Percentiles rank a stretch among this genome's conserved stretches.
phyloP scores from a whole-genome alignment of 495 filamentous ascomycete genomes.

The Paragyromitra xinjiangensis region DNA sequence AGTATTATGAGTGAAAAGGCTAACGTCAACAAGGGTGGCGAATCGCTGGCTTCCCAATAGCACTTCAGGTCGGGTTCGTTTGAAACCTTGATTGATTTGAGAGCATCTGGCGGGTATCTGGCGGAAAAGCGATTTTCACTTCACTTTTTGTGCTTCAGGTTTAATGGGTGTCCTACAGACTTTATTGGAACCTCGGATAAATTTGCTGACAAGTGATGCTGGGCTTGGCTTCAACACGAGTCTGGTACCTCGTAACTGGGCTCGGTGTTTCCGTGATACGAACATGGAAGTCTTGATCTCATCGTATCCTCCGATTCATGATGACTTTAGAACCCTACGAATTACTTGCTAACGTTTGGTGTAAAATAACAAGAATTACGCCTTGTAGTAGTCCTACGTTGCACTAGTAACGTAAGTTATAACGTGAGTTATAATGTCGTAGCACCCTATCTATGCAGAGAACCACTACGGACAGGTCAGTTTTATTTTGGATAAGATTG shows the following conservation, averaged over 20 bases:
- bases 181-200: conserved; percentile 30
- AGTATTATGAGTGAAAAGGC: conserved; percentile 35
- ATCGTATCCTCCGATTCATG: conserved; percentile 19
- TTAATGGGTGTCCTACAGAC: conserved; percentile 1
- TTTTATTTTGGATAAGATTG: conserved; percentile 39
- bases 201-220: conserved; percentile 11
- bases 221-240: conserved; percentile 20
- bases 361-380: conserved; percentile 13
- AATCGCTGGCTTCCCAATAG: conserved; percentile 18
- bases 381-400: conserved; percentile 39
- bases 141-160: conserved; percentile 8
- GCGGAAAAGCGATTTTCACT: conserved; percentile 9
- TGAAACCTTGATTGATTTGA: conserved; percentile 36
- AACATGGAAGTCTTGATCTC: conserved; percentile 28
- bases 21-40: conserved; percentile 32
- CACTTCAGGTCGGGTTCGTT: conserved; percentile 12
- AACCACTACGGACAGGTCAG: conserved; percentile 9
- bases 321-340: conserved; percentile 17
- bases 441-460: conserved; percentile 14
- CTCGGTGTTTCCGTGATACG: conserved; percentile 35
- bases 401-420: conserved; percentile 15
- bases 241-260: conserved; percentile 8
- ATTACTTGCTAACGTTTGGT: conserved; percentile 23
- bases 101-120: conserved; percentile 15
- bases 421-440: conserved; percentile 17